Evolutionary conservation across 1,284 basidiomycete genomes (phyloP).

Genomic region (Heterobasidion irregulare): DNA sequence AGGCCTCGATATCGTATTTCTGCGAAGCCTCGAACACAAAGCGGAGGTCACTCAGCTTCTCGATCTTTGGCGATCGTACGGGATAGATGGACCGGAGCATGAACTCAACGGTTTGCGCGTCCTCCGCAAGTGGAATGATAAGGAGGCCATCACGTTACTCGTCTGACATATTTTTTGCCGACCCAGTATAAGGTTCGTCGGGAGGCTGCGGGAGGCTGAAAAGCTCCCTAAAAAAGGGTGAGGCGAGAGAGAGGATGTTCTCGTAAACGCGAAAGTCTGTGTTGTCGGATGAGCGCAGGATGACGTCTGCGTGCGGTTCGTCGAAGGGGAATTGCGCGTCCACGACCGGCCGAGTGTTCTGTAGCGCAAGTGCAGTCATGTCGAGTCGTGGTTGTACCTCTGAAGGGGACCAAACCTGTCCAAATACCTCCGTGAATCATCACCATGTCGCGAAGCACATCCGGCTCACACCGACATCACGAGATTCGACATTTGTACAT

Average conservation of each 20-base stretch:
- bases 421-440: too few relatives aligned
- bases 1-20: conserved; percentile 8
- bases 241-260: conserved; percentile 23
- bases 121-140: conserved; percentile 5
- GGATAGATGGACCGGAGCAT: conserved; percentile 11
- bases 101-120: conserved; percentile 1
- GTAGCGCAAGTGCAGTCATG: too few relatives aligned
- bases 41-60: not conserved
- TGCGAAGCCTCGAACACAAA: not conserved
- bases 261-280: conserved; percentile 26
- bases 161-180: not conserved
- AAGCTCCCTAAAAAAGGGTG: conserved; percentile 28
- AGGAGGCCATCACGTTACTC: not conserved
- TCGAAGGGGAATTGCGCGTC: not conserved
- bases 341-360: too few relatives aligned
- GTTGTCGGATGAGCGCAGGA: conserved; percentile 26
- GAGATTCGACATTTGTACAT: too few relatives aligned
- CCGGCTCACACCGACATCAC: too few relatives aligned
- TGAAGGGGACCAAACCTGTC: too few relatives aligned
- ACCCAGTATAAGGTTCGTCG: not conserved
- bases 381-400: too few relatives aligned
- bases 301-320: conserved; percentile 21
- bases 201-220: conserved; percentile 11
- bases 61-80: not conserved
- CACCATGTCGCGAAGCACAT: too few relatives aligned